Evolutionary conservation across 306 rosid genomes (phyloP), one percentile per base, ranked within the genome.

Genomic region (Cicer chorassanicum): DNA sequence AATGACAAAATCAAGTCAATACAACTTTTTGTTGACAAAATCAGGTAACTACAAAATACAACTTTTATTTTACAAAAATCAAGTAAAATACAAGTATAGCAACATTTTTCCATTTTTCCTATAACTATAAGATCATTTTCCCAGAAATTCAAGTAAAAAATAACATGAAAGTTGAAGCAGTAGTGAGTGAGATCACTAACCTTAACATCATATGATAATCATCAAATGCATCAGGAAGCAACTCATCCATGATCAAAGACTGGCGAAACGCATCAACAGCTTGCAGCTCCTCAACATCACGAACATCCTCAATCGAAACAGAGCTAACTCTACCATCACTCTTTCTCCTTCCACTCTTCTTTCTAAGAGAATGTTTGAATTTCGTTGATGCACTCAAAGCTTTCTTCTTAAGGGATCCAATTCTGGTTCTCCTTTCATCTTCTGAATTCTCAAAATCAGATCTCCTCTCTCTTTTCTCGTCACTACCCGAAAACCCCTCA

Each of bases 321-420:
- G 99, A 95, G 83, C 98, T 92, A 44, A 94, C 98, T 49, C 98
- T 89, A n/a, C 92, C 97, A 80, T 94, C 95, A 43, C 95, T 90
- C 80, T 89, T 93, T 49, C 96, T 84, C 81, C 94, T 79, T 16
- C 96, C 70, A 69, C 97, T 88, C 90, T 92, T 94, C 84, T 92
- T 94, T 78, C 88, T 90, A 3, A 94, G 93, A 72, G 97, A 88
- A 76, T 94, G 99, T 49, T 87, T 92, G 74, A 92, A 95, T 61
- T 85, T 92, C 38, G 99, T 73, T 4, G 99, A 95, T 4, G 99
- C 99, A 78, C 80, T 92, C 7, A 94, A 62, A 0, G 99, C 99
- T 79, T 94, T 94, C 97, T 92, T 94, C 72, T 92, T 94, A 1
- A 94, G 76, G 48, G 95, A 88, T 50, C 97, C 99, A 64, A 94